A percentile compares a stretch with the other conserved stretches of the same genome.
These are phyloP conservation scores for Corymbia citriodora DNA, from an alignment of 441 rosid species.

Conservation along the genomic window DNA sequence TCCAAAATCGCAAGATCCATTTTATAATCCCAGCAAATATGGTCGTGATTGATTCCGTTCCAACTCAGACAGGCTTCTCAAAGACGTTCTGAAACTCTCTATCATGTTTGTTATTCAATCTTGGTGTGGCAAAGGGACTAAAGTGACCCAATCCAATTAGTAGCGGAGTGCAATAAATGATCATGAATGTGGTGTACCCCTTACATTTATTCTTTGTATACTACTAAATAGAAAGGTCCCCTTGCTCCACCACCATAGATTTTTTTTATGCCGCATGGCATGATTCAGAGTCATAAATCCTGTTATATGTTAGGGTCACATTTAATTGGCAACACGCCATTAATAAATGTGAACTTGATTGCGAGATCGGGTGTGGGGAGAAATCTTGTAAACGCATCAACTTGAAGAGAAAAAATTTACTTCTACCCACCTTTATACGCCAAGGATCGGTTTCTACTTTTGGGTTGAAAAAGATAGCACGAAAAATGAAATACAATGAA, in stretches of 20 bases:
- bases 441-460: neutral
- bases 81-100: neutral
- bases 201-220: neutral
- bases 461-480: neutral
- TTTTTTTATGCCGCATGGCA: neutral
- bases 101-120: neutral
- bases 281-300: neutral
- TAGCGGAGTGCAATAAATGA: neutral
- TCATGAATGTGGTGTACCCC: neutral
- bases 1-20: neutral
- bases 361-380: neutral
- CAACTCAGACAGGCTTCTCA: neutral
- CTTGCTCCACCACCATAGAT: neutral
- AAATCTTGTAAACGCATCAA: neutral
- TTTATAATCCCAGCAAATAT: neutral
- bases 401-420: neutral
- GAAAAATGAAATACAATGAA: neutral
- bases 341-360: neutral
- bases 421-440: neutral
- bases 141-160: neutral
- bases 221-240: neutral
- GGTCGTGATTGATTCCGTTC: neutral
- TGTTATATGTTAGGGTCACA: neutral
- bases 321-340: neutral
- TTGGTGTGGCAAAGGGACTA: neutral